phyloP scores from a whole-genome alignment of 441 rosid genomes.

The Arabidopsis lyrata region DNA sequence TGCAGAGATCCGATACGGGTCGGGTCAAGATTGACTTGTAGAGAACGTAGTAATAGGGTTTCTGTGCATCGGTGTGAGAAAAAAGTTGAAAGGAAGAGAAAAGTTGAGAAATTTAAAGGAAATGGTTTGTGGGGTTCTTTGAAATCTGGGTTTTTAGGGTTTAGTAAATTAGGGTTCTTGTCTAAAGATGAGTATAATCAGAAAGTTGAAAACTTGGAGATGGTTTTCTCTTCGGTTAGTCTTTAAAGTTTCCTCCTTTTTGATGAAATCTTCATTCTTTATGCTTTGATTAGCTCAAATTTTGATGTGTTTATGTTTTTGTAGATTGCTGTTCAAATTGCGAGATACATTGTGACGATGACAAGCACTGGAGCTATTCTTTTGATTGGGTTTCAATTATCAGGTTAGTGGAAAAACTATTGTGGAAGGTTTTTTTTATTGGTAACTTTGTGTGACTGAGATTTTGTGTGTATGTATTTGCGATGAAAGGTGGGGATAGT shows the following conservation, averaged over 20 bases:
- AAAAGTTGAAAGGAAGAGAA: conserved; percentile 43
- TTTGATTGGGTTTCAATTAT: conserved; percentile 77
- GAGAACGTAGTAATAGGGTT: conserved; percentile 43
- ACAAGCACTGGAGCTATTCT: conserved; percentile 91
- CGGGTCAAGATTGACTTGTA: conserved; percentile 41
- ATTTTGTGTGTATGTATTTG: conserved; percentile 4
- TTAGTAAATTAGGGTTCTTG: conserved; percentile 49
- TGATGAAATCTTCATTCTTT: background rate
- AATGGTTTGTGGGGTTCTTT: conserved; percentile 55
- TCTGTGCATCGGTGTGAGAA: conserved; percentile 47
- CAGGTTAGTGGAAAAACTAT: conserved; percentile 60
- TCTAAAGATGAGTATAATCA: conserved; percentile 57
- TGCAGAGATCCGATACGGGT: conserved; percentile 48
- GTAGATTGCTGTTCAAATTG: conserved; percentile 85
- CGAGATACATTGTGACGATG: conserved; percentile 94
- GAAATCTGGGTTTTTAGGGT: conserved; percentile 52
- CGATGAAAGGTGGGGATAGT: conserved; percentile 74
- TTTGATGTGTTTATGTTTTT: background rate
- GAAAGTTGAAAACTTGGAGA: conserved; percentile 69
- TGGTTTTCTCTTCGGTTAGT: conserved; percentile 70
- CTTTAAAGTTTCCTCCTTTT: conserved; percentile 3
- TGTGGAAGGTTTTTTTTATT: background rate
- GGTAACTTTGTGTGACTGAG: background rate
- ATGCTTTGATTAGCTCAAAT: background rate
- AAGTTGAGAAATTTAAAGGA: conserved; percentile 45